These are phyloP conservation scores for Kandelia obovata DNA, from an alignment of 345 rosid genomes.

Conservation along the genomic window DNA sequence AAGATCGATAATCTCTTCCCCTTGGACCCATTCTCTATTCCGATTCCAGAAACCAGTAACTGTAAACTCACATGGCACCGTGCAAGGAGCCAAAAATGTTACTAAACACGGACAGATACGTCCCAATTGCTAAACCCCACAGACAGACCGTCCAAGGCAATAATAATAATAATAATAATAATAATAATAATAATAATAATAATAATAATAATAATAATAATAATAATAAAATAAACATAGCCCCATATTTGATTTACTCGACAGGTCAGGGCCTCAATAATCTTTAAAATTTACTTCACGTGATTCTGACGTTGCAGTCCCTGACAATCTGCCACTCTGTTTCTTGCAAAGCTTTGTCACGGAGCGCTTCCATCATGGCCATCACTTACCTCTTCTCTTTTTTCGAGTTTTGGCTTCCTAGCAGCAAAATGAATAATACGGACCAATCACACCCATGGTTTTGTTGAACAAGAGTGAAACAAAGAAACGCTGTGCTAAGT, in stretches of 20 bases:
- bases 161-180: too few species aligned
- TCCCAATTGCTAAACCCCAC: too few species aligned
- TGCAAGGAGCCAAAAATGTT: background rate
- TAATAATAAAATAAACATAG: too few species aligned
- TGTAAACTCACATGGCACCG: constrained; percentile 29
- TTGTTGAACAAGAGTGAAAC: constrained; percentile 1
- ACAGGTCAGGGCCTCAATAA: background rate
- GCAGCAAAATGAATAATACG: constrained; percentile 3
- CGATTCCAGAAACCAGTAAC: background rate
- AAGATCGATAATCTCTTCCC: too few species aligned
- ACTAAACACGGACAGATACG: too few species aligned
- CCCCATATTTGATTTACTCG: too few species aligned
- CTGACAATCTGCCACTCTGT: constrained; percentile 41
- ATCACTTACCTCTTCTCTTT: background rate
- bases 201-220: too few species aligned
- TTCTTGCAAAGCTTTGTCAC: constrained; percentile 46
- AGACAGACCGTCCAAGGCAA: too few species aligned
- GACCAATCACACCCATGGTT: background rate
- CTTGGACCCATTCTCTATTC: too few species aligned
- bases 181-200: too few species aligned
- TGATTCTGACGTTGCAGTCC: constrained; percentile 53
- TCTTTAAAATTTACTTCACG: constrained; percentile 48
- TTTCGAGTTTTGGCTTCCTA: background rate
- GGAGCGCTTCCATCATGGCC: constrained; percentile 21
- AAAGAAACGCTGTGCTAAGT: background rate